Evolutionary conservation across 371 early-diverging fungal genomes (phyloP), one percentile per base, ranked within the genome.

Genomic region (Lichtheimia corymbifera): DNA sequence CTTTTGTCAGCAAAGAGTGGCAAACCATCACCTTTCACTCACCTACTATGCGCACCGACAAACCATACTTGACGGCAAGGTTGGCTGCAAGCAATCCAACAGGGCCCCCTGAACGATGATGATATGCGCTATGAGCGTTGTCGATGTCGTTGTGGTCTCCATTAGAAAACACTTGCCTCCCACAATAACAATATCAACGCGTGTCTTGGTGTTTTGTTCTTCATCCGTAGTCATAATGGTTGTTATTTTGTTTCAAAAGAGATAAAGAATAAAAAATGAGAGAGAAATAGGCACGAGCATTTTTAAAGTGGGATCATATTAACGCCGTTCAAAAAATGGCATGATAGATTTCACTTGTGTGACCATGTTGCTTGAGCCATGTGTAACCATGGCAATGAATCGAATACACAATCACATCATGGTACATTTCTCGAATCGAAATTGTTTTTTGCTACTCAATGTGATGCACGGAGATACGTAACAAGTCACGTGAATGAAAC

Each of bases 21-120:
- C 25, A 55, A 30, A 14, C 20, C 14, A 5, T 5, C 40, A 50
- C 25, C 11, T 3, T 54, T 30, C 17, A 22, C 7, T 44, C 68
- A 71, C 77, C 77, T 6, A 77, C 42, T 43, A 77, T 71, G 35
- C 74, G 67, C 22, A 65, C 68, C 7, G 70, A 63, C 14, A 73
- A 40, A 0, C 72, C 77, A n/a, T 71, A 67, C 59, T 70, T 66
- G 44, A 69, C 64, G 41, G 67, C 53, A 11, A 73, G 54, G 35
- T 65, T 69, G 3, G 74, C 77, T 11, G 74, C 72, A 27, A 77
- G 55, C 22, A 77, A 51, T 18, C 77, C 77, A 14, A 77, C 77
- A 44, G 77, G 77, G 11, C 77, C 77, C 28, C 68, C 77, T 56
- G 14, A 27, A 12, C n/a, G n/a, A n/a, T n/a, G n/a, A n/a, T 15